Evolutionary conservation across 2,329 filamentous ascomycete species (phyloP), one percentile per base, ranked within the genome.

Genomic region (Colletotrichum neosansevieriae): DNA sequence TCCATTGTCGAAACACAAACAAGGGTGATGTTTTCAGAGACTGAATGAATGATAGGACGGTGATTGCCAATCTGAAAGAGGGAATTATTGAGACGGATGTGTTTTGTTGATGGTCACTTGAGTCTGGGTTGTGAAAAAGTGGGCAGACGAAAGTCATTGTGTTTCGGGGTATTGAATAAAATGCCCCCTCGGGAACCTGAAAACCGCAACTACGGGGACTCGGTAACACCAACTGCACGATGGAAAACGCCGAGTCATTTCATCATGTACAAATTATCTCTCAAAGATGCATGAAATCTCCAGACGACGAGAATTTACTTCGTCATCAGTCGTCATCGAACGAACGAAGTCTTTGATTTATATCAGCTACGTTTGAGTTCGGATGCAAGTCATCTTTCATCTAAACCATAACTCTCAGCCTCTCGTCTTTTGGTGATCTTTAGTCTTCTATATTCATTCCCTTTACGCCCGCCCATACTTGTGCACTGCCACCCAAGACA

Each of bases 91-190:
- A 50, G 47, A 50, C 47, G 47, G 21, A 29, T 50, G 47, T 29
- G 47, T 50, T 24, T 50, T 50, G 21, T 29, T 50, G 47, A 50
- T 11, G 47, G 47, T 29, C 47, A 17, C 47, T 50, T 50, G 47
- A 50, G 21, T 3, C 21, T 24, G 11, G 47, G 12, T 50, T 29
- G 45, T 6, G 6, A 50, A 50, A 50, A 50, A 50, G 47, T 50
- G 47, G 47, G 50, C 50, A 50, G 47, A 54, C 50, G 24, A 11
- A 54, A 54, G 32, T 54, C 32, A 17, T 54, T 54, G 29, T 54
- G 24, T 17, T 36, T 54, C 50, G 29, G 50, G 15, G 50, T 54
- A 29, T 32, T 36, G 6, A 54, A 54, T 54, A 36, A 17, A 54
- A 50, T 50, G 47, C 21, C 47, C 21, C 47, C 47, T 29, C 47